Evolutionary conservation across 2,329 filamentous ascomycete species (phyloP), one percentile per base, ranked within the genome.

Genomic region (Sporothrix brasiliensis): DNA sequence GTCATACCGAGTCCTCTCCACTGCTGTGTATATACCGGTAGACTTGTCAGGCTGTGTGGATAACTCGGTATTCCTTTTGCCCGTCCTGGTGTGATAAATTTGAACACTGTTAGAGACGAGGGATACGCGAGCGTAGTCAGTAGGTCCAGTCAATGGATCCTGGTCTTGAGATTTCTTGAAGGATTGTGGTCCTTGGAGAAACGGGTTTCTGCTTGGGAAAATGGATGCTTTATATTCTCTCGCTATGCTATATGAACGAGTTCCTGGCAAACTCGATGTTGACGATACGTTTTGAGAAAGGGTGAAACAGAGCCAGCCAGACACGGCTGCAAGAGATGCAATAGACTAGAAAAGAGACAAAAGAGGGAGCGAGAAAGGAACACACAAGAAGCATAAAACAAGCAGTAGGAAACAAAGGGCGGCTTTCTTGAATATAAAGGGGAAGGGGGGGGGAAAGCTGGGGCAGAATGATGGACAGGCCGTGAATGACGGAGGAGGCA

Each of bases 211-310:
- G 16, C 16, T 54, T 63, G 66, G 58, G 24, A 49, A 69, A 73
- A 69, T 53, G 21, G 47, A 52, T 70, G 70, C 9, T 67, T 71
- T 73, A 65, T 72, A 71, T 72, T 72, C 54, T 72, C 44, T 67
- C 53, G 71, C 72, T 73, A 73, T 72, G 69, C 69, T 72, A 71
- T 68, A 53, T 54, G 34, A 68, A 72, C 58, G 11, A 44, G 24
- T 19, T 67, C 58, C 63, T 54, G 27, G 24, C 54, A 11, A 19
- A 58, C 27, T 44, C 6, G 54, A 47, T 41, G n/a, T 24, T 52
- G 41, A 56, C 53, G n/a, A 52, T 11, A 30, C 34, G 65, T 54
- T 58, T 34, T 39, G 68, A 47, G 56, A 19, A 58, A 68, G 10
- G 50, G 53, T 65, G 50, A 65, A 65, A 65, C 58, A 47, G 58